These are phyloP conservation scores for Obba rivulosa DNA, from an alignment of 768 basidiomycete genomes.

Conservation along the genomic window DNA sequence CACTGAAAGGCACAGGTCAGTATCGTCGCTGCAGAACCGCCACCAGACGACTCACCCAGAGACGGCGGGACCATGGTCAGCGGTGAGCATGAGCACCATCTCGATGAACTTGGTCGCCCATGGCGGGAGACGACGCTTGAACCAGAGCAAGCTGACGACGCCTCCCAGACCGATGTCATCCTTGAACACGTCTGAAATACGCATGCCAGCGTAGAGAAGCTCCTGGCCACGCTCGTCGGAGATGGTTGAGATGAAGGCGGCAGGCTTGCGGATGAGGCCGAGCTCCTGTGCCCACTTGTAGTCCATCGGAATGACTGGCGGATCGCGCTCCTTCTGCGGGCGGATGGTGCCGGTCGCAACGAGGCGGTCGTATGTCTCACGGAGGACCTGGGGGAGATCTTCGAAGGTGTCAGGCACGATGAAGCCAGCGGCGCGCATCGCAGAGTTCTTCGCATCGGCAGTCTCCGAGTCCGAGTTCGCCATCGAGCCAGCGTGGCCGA, in stretches of 20 bases:
- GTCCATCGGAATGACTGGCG: slow-evolving; percentile 99
- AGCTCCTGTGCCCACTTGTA: slow-evolving; percentile 99
- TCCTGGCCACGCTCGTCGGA: slow-evolving; percentile 99
- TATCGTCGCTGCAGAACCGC: not conserved
- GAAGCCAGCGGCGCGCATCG: slow-evolving; percentile 93
- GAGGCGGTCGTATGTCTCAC: slow-evolving; percentile 80
- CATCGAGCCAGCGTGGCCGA: slow-evolving; percentile 97
- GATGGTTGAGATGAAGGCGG: slow-evolving; percentile 98
- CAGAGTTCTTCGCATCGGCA: slow-evolving; percentile 94
- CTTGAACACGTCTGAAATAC: slow-evolving; percentile 98
- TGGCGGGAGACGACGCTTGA: slow-evolving; percentile 88
- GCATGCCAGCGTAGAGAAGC: slow-evolving; percentile 97
- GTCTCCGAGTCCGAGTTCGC: slow-evolving; percentile 98
- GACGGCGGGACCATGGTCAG: slow-evolving; percentile 97
- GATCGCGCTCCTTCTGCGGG: slow-evolving; percentile 74
- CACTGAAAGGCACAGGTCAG: slow-evolving; percentile 32
- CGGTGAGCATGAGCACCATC: slow-evolving; percentile 99
- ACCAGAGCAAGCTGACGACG: slow-evolving; percentile 95
- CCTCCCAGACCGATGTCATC: slow-evolving; percentile 96
- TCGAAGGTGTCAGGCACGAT: slow-evolving; percentile 98
- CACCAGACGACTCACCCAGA: slow-evolving; percentile 45
- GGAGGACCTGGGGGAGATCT: slow-evolving; percentile 82
- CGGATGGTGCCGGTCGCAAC: slow-evolving; percentile 63
- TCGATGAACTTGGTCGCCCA: slow-evolving; percentile 99
- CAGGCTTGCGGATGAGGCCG: slow-evolving; percentile 96